Evolutionary conservation across 306 rosid species (phyloP), one percentile per base, ranked within the genome.

Genomic region (Quillaja saponaria): DNA sequence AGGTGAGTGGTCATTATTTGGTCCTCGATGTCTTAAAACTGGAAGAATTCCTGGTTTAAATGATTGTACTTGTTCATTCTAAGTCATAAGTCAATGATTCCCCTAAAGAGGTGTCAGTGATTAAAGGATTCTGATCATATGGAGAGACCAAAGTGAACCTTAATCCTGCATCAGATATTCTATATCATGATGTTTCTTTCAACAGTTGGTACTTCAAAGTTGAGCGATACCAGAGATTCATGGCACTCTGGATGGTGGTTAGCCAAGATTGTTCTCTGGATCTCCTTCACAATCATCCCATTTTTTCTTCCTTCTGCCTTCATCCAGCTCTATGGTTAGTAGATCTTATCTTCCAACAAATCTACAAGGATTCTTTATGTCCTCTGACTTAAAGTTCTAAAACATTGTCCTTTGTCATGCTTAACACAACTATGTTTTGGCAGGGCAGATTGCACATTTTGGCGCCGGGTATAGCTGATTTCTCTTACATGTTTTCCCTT

Each of bases 191-290:
- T 94, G 99, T 85, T 78, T 75, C 76, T 87, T 67, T 76, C 99
- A 34, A 87, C 99, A 7, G 69, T 78, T 47, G 79, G 96, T 40
- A 76, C 99, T 25, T 83, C 81, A 8, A 87, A 83, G 85, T 68
- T 84, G 82, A 80, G 77, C 1, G 85, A 74, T 17, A 53, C 55
- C 2, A 82, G 95, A 80, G 82, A 86, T 69, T 51, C 16, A 40
- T 94, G 97, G 99, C 99, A 94, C 71, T 94, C 99, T 14, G 96
- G 99, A 71, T 94, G 97, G 97, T 94, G 99, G 99, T 83, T 82
- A 63, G 75, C 78, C 15, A 94, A 94, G 80, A 80, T 85, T 67
- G 73, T 80, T 70, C 68, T 94, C 13, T 78, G 84, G 86, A 35
- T 79, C 8, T 57, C 47, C 13, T 66, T 82, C 49, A 73, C 77